Evolutionary conservation across 179 eudicot species (phyloP).

Genomic region (Carnegiea gigantea): DNA sequence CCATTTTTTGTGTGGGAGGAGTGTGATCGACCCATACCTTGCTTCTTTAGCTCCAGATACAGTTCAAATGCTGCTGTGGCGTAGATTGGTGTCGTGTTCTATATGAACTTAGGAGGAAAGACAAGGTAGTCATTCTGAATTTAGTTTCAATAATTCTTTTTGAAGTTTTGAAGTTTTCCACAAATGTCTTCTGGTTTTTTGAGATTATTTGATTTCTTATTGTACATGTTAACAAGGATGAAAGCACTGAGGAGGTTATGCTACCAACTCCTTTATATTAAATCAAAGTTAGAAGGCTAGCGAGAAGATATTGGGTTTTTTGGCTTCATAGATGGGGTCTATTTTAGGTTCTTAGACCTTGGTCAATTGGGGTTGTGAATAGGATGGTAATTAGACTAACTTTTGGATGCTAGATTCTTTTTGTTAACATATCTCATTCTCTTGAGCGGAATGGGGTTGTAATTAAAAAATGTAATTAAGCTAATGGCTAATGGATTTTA

Average conservation of each 20-base stretch:
- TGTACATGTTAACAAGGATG: background rate
- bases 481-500: too few species aligned
- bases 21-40: slow-evolving; percentile 7
- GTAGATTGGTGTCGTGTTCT: slow-evolving; percentile 17
- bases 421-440: background rate
- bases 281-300: background rate
- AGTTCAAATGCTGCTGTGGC: slow-evolving; percentile 7
- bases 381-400: too few species aligned
- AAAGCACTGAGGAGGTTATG: background rate
- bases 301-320: too few species aligned
- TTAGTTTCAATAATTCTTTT: too few species aligned
- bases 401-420: background rate
- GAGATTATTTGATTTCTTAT: background rate
- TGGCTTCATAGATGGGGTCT: too few species aligned
- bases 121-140: background rate
- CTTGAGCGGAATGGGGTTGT: too few species aligned
- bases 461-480: too few species aligned
- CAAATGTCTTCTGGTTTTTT: background rate
- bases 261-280: background rate
- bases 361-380: too few species aligned
- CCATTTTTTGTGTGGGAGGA: slow-evolving; percentile 11
- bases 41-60: slow-evolving; percentile 12
- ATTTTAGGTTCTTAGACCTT: too few species aligned
- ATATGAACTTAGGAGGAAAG: background rate
- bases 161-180: background rate